These are phyloP conservation scores for Pythium chondricola DNA, from an alignment of 352 stramenopile genomes.

Conservation along the genomic window DNA sequence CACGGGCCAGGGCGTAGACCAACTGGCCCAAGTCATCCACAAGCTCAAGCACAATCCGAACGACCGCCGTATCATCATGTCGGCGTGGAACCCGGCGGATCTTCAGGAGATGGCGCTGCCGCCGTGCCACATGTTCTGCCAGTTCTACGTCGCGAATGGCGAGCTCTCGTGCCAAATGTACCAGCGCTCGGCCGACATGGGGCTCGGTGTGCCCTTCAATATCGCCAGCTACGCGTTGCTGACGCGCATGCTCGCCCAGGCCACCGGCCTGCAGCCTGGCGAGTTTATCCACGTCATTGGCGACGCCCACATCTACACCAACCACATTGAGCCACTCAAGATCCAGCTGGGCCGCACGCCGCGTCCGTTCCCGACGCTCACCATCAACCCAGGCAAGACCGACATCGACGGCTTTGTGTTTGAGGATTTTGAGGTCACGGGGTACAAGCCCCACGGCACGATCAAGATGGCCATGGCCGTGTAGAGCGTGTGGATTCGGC, in stretches of 20 bases:
- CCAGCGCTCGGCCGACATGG: slow-evolving; percentile 99
- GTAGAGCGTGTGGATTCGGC: no score
- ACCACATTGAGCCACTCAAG: slow-evolving; percentile 97
- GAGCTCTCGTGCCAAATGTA: slow-evolving; percentile 96
- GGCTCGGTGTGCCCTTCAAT: slow-evolving; percentile 99
- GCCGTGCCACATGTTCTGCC: slow-evolving; percentile 99
- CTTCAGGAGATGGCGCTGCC: slow-evolving; percentile 97
- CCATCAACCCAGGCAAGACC: slow-evolving; percentile 82
- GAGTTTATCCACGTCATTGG: slow-evolving; percentile 99
- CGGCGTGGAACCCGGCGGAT: slow-evolving; percentile 98
- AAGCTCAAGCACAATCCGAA: slow-evolving; percentile 97
- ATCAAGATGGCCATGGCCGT: slow-evolving; percentile 99
- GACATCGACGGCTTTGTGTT: slow-evolving; percentile 95
- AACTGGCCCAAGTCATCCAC: slow-evolving; percentile 96
- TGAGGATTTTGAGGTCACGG: slow-evolving; percentile 94
- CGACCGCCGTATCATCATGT: slow-evolving; percentile 97
- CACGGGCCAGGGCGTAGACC: slow-evolving; percentile 96
- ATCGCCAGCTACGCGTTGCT: slow-evolving; percentile 99
- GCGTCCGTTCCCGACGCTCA: slow-evolving; percentile 92
- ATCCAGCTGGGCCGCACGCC: slow-evolving; percentile 93
- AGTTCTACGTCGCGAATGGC: slow-evolving; percentile 86
- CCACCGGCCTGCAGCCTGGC: slow-evolving; percentile 89
- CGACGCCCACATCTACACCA: slow-evolving; percentile 98
- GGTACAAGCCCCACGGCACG: slow-evolving; percentile 94
- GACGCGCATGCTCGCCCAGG: slow-evolving; percentile 95